Base-by-base conservation (phyloP, 441 rosid genomes). In the Adansonia gregorii region DNA sequence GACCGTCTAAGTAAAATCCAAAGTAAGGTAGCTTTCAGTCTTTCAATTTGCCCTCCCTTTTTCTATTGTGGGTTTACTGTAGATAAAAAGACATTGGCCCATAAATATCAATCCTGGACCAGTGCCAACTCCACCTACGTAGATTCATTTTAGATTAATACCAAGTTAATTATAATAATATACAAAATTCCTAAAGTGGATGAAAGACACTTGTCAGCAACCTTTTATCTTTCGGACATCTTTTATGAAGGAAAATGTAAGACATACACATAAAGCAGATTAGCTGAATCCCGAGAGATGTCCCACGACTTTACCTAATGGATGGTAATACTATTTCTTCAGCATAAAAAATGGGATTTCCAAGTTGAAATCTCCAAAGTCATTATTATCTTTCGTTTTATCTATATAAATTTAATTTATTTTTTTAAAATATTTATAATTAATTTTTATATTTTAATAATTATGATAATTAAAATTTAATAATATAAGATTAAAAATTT, bases 21-120 rank as follows among this genome's bases (percentile, higher is more conserved):
- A 72, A 49, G 22, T 59, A 56, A 41, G 67, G 73, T 45, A 20
- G 61, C 74, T 78, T 65, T 66, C 59, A 4, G 54, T 12, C 74
- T 78, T 65, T 66, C 59, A 8, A 52, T 12, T 9, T 10, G 27
- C 39, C 67, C 2, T 41, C 45, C 22, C 46, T 56, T 60, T 55
- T 61, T 11, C 24, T 8, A 3, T 35, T 35, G 27, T 59, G 64
- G 64, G 64, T 59, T 59, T 59, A 14, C 64, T 58, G 35, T 58
- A 20, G 20, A 20, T 10, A 20, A 58, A 58, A 58, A 9, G 48
- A 49, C 2, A 58, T 41, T 66, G 15, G 3, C 71, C 15, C 3
- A 66, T 14, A 66, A 8, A 35, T 35, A 35, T 66, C 71, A 43
- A 66, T 8, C 52, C 27, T 8, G 14, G 27, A 17, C 51, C 46